These are phyloP conservation scores for Russula olivacea DNA, from an alignment of 768 basidiomycete genomes.

Conservation along the genomic window DNA sequence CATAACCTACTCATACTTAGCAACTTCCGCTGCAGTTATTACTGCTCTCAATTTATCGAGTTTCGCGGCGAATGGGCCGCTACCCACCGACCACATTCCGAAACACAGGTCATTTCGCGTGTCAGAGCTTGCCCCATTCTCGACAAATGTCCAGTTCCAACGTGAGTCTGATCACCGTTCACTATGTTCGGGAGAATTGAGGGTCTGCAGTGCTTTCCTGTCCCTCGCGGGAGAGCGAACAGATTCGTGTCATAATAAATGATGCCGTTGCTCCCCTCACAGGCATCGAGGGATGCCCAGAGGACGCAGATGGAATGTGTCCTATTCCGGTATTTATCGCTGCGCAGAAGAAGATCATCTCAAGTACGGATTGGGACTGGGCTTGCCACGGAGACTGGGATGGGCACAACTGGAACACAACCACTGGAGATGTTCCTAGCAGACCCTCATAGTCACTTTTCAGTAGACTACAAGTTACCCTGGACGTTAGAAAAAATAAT, in stretches of 20 bases:
- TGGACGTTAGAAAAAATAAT: not conserved
- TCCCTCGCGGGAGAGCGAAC: constrained; percentile 34
- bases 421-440: constrained; percentile 57
- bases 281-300: constrained; percentile 66
- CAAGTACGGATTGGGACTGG: constrained; percentile 63
- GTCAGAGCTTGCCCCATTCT: constrained; percentile 79
- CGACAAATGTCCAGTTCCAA: constrained; percentile 86
- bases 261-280: constrained; percentile 81
- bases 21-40: constrained; percentile 44
- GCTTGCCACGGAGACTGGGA: constrained; percentile 75
- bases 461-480: not conserved
- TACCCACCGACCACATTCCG: constrained; percentile 70
- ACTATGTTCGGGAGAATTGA: not conserved
- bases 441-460: not conserved
- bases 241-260: constrained; percentile 83
- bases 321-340: constrained; percentile 63
- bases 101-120: constrained; percentile 60
- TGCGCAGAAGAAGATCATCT: constrained; percentile 61
- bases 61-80: constrained; percentile 65
- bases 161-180: constrained; percentile 38
- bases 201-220: constrained; percentile 30
- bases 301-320: constrained; percentile 73
- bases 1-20: constrained; percentile 10
- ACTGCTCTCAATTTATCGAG: constrained; percentile 80
- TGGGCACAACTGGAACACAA: constrained; percentile 66